Evolutionary conservation across 768 basidiomycete species (phyloP).

Genomic region (Pleurotus platypus): DNA sequence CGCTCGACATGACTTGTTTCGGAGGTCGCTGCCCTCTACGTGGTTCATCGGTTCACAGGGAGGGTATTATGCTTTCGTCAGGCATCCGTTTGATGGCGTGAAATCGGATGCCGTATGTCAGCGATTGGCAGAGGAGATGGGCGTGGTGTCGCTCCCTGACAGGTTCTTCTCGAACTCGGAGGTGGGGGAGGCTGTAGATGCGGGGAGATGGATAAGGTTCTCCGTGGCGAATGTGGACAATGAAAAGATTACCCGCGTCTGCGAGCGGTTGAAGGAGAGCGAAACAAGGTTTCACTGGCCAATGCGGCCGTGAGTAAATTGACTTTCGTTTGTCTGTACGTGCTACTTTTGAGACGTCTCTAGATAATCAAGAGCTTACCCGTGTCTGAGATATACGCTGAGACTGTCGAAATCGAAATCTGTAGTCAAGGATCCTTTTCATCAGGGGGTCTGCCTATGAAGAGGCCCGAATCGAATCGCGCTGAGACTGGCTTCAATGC

Average conservation of each 20-base stretch:
- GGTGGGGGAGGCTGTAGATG: conserved; percentile 26
- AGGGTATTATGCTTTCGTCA: conserved; percentile 78
- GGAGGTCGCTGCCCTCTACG: conserved; percentile 34
- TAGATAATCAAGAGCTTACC: no score
- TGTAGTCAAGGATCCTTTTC: no score
- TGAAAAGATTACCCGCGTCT: conserved; percentile 48
- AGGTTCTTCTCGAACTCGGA: conserved; percentile 47
- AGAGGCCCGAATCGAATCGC: no score
- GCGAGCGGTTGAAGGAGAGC: conserved; percentile 44
- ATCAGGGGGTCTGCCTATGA: no score
- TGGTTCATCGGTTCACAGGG: conserved; percentile 69
- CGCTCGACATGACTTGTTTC: conserved; percentile 56
- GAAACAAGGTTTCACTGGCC: conserved; percentile 10
- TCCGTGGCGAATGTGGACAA: conserved; percentile 81
- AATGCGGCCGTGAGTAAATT: neutral
- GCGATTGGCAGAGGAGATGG: conserved; percentile 56
- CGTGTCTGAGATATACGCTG: no score
- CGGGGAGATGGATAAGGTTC: conserved; percentile 62
- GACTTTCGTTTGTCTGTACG: no score
- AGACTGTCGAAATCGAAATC: no score
- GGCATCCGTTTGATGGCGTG: conserved; percentile 51
- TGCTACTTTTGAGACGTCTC: no score
- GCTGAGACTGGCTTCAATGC: no score
- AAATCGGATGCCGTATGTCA: conserved; percentile 51
- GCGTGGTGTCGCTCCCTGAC: conserved; percentile 65